Evolutionary conservation across 345 rosid species (phyloP).

Genomic region (Sapria himalayana): DNA sequence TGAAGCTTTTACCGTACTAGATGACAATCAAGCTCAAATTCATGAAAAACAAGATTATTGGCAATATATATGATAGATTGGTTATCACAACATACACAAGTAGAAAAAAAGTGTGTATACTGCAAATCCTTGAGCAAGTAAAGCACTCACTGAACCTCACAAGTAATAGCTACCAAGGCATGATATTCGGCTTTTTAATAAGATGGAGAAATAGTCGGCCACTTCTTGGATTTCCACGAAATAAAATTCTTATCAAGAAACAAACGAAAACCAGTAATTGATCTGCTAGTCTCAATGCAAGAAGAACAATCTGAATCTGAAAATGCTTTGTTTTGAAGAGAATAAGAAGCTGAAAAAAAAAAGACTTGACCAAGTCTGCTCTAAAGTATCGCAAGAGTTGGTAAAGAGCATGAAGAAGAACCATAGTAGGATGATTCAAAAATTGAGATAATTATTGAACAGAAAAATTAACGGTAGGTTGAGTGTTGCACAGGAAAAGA

Average conservation of each 20-base stretch:
- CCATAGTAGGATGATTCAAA: not conserved
- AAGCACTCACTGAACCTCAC: not conserved
- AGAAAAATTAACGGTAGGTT: not conserved
- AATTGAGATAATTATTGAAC: not conserved
- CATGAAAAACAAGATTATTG: too few relatives aligned
- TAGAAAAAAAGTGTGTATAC: not conserved
- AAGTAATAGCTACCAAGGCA: not conserved
- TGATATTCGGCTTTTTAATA: not conserved
- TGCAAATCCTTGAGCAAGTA: not conserved
- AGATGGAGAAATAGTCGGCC: not conserved
- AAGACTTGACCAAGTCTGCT: not conserved
- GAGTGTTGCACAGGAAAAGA: not conserved
- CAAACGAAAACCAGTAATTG: not conserved
- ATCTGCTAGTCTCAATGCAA: not conserved
- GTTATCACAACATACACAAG: not conserved
- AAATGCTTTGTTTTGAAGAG: not conserved
- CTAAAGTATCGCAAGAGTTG: not conserved
- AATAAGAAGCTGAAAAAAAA: not conserved
- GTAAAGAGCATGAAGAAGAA: not conserved
- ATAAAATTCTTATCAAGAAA: not conserved
- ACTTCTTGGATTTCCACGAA: slow-evolving; percentile 1
- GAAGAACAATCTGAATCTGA: not conserved
- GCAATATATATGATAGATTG: too few relatives aligned
- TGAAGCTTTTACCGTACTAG: too few relatives aligned
- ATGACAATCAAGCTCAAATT: too few relatives aligned